Evolutionary conservation across 2,329 filamentous ascomycete genomes (phyloP).

Genomic region (Zymoseptoria tritici): DNA sequence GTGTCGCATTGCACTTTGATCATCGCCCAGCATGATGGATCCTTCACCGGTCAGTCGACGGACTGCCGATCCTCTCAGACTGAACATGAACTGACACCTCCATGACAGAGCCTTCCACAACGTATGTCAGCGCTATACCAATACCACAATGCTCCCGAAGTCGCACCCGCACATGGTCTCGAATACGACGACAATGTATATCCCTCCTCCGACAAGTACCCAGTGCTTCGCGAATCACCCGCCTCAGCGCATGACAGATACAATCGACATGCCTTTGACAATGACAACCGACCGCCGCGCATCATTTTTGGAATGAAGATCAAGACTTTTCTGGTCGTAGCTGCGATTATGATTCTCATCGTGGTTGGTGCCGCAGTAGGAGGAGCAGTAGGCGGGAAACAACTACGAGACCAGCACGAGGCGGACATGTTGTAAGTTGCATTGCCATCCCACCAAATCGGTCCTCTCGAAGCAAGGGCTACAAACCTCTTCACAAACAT

Average conservation of each 20-base stretch:
- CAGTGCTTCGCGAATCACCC: slow-evolving; percentile 25
- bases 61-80: not conserved
- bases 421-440: slow-evolving; percentile 6
- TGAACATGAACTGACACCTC: not conserved
- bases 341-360: slow-evolving; percentile 25
- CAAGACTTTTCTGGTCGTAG: slow-evolving; percentile 29
- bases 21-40: not conserved
- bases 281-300: slow-evolving; percentile 28
- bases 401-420: slow-evolving; percentile 16
- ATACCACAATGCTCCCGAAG: slow-evolving; percentile 34
- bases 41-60: not conserved
- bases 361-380: slow-evolving; percentile 32
- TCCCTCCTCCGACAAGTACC: slow-evolving; percentile 32
- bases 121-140: slow-evolving; percentile 32
- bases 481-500: slow-evolving; percentile 5
- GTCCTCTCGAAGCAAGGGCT: not conserved
- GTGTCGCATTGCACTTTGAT: not conserved
- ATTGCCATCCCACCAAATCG: not conserved
- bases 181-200: slow-evolving; percentile 33
- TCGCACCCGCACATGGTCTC: slow-evolving; percentile 32
- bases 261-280: slow-evolving; percentile 17
- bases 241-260: slow-evolving; percentile 17
- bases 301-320: slow-evolving; percentile 36
- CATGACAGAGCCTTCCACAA: slow-evolving; percentile 11
- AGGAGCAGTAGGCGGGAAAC: slow-evolving; percentile 29